Percentiles rank a stretch among this genome's conserved stretches.
These are phyloP conservation scores for Fragaria iinumae DNA, from an alignment of 306 rosid species.

Conservation along the genomic window DNA sequence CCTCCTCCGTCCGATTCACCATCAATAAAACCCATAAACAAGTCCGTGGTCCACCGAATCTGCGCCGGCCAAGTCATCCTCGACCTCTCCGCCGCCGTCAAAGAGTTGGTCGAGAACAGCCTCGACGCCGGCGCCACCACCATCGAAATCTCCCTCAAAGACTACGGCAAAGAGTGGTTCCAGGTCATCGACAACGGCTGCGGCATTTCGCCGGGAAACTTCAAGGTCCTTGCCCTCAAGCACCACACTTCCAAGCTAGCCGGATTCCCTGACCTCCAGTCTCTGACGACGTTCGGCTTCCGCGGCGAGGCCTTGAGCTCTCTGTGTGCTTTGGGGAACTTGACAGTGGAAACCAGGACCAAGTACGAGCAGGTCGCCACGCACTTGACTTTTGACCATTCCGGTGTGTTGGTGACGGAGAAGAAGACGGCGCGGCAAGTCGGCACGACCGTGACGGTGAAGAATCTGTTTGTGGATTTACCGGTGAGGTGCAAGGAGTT, in stretches of 20 bases:
- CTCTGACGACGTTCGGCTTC: slow-evolving; percentile 84
- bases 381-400: slow-evolving; percentile 69
- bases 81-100: slow-evolving; percentile 95
- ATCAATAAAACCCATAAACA: slow-evolving; percentile 61
- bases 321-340: slow-evolving; percentile 65
- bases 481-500: slow-evolving; percentile 91
- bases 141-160: slow-evolving; percentile 73
- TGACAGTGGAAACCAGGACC: slow-evolving; percentile 80
- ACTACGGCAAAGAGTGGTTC: slow-evolving; percentile 70
- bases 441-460: slow-evolving; percentile 88
- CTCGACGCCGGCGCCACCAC: slow-evolving; percentile 84
- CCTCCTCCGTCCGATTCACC: slow-evolving; percentile 43
- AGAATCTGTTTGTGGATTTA: slow-evolving; percentile 68
- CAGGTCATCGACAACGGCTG: slow-evolving; percentile 88
- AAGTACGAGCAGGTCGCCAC: slow-evolving; percentile 68
- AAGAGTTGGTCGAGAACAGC: slow-evolving; percentile 95
- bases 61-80: slow-evolving; percentile 92
- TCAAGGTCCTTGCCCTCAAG: slow-evolving; percentile 73
- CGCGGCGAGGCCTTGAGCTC: slow-evolving; percentile 98
- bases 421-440: slow-evolving; percentile 82
- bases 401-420: slow-evolving; percentile 65
- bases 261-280: slow-evolving; percentile 86
- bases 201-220: slow-evolving; percentile 81
- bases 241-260: slow-evolving; percentile 83
- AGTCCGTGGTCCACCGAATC: slow-evolving; percentile 68